Evolutionary conservation across 2,329 filamentous ascomycete species (phyloP), one percentile per base, ranked within the genome.

Genomic region (Fusarium hainanense): DNA sequence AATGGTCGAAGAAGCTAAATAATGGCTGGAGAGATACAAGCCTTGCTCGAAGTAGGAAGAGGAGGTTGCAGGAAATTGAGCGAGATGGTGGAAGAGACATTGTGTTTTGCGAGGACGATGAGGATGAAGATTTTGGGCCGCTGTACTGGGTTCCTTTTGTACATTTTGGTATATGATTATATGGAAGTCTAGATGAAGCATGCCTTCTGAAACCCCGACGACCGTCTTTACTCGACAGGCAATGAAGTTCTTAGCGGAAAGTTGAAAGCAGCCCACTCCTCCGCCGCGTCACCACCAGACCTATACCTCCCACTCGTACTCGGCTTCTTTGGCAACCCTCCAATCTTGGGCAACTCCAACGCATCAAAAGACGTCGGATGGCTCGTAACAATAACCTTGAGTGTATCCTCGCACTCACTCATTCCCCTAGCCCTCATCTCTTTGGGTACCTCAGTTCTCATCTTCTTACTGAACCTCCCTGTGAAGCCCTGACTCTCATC

Each of bases 371-470:
- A 68, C 3, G 64, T 71, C 4, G 68, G 67, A 3, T 63, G 64
- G 7, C 68, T 58, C 1, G 69, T 70, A 1, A 71, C 41, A 12
- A 71, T 13, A 1, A 71, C 43, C 18, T 71, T 71, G 10, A 70
- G 23, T 3, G 55, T 43, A 21, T 71, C 68, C 3, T 52, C 16
- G 3, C 64, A 70, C 6, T 55, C 13, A 3, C n/a, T 4, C 1
- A 37, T 6, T 0, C 66, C 59, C 6, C 3, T 40, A 7, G 28
- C 16, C 18, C 4, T 32, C 27, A 68, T 16, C 4, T 60, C 50
- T 2, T 30, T 12, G 0, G 66, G 64, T 1, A 69, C 34, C 34
- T 20, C 48, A 1, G 51, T 64, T n/a, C 44, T 55, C 7, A 69
- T 42, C 14, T 43, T 69, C 11, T 64, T 68, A 4, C 4, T 41